These are phyloP conservation scores for Aegilops longissima DNA, from an alignment of 176 grass and related monocot genomes.

Conservation along the genomic window DNA sequence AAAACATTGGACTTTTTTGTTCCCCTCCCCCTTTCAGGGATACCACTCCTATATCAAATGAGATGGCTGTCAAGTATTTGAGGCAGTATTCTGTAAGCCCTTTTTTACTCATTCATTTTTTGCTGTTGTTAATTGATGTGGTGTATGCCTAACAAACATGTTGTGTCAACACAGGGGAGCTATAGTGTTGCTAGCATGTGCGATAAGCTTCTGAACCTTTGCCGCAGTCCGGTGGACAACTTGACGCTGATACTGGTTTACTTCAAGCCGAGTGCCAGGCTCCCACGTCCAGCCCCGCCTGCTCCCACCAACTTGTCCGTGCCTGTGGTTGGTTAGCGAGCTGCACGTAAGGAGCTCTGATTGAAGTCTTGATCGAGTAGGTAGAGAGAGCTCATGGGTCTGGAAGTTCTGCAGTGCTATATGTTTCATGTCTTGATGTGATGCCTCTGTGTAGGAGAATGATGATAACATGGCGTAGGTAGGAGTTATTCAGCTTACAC, in stretches of 20 bases:
- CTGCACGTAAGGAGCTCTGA: background rate
- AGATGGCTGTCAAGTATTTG: background rate
- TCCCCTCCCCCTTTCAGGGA: too few relatives aligned
- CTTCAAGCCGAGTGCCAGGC: background rate
- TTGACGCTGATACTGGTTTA: slow-evolving; percentile 17
- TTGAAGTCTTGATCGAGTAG: background rate
- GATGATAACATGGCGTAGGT: slow-evolving; percentile 7
- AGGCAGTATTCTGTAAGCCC: background rate
- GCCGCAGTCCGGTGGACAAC: background rate
- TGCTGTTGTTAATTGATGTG: background rate
- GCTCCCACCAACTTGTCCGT: background rate
- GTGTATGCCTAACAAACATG: background rate
- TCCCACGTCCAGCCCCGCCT: background rate
- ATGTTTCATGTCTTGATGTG: background rate
- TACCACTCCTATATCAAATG: too few relatives aligned
- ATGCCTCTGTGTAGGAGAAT: background rate
- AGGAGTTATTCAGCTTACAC: background rate
- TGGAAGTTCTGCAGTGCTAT: background rate
- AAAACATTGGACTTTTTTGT: too few relatives aligned
- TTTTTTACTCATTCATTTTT: background rate
- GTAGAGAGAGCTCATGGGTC: background rate
- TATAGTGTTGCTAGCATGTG: background rate
- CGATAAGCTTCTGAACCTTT: background rate
- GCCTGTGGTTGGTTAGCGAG: background rate
- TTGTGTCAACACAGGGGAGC: slow-evolving; percentile 1